These are phyloP conservation scores for Macaranga tanarius DNA, from an alignment of 441 rosid genomes.

Conservation along the genomic window DNA sequence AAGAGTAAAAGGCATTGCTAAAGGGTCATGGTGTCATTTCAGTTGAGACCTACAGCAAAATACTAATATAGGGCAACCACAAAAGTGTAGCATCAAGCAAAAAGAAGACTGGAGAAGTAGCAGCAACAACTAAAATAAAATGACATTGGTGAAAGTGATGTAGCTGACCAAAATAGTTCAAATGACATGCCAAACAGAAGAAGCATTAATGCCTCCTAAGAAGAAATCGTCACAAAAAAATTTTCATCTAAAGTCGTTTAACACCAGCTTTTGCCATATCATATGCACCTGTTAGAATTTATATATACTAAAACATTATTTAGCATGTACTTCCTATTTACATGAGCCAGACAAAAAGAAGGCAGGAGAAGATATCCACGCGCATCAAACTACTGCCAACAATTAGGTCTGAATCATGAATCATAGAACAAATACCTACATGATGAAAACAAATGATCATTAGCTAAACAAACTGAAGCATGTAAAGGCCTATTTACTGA, in stretches of 20 bases:
- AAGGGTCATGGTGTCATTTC: background rate
- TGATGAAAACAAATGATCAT: background rate
- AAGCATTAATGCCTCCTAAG: background rate
- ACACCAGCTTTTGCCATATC: slow-evolving; percentile 9
- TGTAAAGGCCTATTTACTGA: background rate
- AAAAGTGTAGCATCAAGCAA: background rate
- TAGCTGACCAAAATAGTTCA: background rate
- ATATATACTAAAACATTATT: background rate
- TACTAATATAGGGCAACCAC: background rate
- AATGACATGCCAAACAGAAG: background rate
- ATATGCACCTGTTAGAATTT: slow-evolving; percentile 13
- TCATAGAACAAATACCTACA: slow-evolving; percentile 9
- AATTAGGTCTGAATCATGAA: slow-evolving; percentile 1
- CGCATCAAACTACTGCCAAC: slow-evolving; percentile 1
- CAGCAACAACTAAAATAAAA: background rate
- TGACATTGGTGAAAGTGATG: background rate
- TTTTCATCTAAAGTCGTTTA: background rate
- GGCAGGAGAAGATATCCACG: background rate
- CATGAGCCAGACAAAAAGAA: background rate
- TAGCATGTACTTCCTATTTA: slow-evolving; percentile 7
- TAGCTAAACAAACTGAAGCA: background rate
- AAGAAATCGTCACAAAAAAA: background rate
- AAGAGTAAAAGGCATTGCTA: background rate
- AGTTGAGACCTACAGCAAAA: background rate
- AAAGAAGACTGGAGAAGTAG: too few species aligned